Conservation (phyloP, 805 yeast species). For the Spencermartinsiella europaea region DNA sequence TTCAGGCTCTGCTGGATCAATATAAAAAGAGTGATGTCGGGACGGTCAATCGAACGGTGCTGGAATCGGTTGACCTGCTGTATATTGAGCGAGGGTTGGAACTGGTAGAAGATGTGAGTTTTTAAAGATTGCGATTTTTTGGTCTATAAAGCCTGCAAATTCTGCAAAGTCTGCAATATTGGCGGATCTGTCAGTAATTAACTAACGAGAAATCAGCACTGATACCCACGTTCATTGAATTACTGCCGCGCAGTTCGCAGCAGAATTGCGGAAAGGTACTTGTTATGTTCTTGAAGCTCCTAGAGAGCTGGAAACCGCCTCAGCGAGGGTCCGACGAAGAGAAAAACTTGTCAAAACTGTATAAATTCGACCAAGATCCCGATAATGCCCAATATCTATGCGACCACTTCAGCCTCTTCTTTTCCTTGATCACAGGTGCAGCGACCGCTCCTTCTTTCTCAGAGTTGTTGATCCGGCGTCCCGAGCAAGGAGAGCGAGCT, state of each 20-base stretch:
- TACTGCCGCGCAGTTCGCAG: background rate
- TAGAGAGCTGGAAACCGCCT: slow-evolving; percentile 47
- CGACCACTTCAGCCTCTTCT: slow-evolving; percentile 47
- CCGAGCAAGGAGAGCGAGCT: slow-evolving; percentile 20
- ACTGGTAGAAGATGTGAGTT: slow-evolving; percentile 36
- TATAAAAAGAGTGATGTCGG: slow-evolving; percentile 48
- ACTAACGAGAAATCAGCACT: background rate
- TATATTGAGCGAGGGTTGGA: slow-evolving; percentile 59
- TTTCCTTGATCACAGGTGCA: slow-evolving; percentile 37
- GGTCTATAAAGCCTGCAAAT: background rate
- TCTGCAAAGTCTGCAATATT: too few species aligned
- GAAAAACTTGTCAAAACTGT: slow-evolving; percentile 31
- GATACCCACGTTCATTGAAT: background rate
- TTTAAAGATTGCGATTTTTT: slow-evolving; percentile 26
- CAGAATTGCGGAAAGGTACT: slow-evolving; percentile 44
- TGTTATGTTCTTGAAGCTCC: slow-evolving; percentile 50
- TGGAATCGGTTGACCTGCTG: slow-evolving; percentile 36
- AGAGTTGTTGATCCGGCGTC: background rate
- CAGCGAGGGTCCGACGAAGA: slow-evolving; percentile 43
- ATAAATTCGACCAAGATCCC: slow-evolving; percentile 34
- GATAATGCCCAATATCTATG: slow-evolving; percentile 44
- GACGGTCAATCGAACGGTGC: slow-evolving; percentile 10
- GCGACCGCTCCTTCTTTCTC: background rate
- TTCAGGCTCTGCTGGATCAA: slow-evolving; percentile 56
- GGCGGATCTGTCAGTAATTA: background rate